Conservation (phyloP, 495 filamentous ascomycete genomes). For the Penicillium nucicola region DNA sequence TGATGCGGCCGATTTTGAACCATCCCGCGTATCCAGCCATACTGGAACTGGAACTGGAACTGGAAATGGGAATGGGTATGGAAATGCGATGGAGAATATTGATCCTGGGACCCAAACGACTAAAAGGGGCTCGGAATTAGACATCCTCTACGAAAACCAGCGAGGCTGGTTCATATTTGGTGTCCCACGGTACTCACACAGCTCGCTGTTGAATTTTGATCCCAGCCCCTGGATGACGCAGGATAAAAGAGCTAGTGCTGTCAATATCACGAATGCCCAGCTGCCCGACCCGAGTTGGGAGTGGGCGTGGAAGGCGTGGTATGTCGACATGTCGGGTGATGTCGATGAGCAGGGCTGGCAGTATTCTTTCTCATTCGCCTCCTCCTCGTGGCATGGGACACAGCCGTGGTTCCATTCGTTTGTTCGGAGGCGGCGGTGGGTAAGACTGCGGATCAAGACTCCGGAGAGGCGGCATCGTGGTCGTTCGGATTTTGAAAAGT, state of each 20-base stretch:
- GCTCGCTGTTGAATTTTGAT: conserved; percentile 83
- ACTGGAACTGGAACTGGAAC: conserved; percentile 18
- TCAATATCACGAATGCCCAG: conserved; percentile 87
- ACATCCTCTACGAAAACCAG: conserved; percentile 94
- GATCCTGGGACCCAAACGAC: conserved; percentile 4
- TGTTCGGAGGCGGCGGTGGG: conserved; percentile 85
- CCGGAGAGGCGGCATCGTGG: conserved; percentile 20
- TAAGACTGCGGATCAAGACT: conserved; percentile 71
- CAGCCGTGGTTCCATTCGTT: conserved; percentile 91
- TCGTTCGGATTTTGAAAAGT: conserved; percentile 35
- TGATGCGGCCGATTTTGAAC: conserved; percentile 16
- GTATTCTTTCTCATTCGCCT: conserved; percentile 83
- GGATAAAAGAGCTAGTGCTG: conserved; percentile 67
- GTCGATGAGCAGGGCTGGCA: conserved; percentile 94
- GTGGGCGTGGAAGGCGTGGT: conserved; percentile 95
- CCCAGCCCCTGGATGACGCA: conserved; percentile 81
- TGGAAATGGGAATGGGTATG: conserved; percentile 16
- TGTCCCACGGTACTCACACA: conserved; percentile 79
- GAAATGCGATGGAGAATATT: conserved; percentile 18
- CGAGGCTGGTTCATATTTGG: conserved; percentile 84
- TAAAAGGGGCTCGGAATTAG: conserved; percentile 53
- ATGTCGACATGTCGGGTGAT: conserved; percentile 83
- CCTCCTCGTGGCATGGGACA: conserved; percentile 86
- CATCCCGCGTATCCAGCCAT: conserved; percentile 12
- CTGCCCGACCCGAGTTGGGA: conserved; percentile 93